Base-by-base conservation (phyloP, 176 grass and related monocot genomes). In the Phragmites australis region DNA sequence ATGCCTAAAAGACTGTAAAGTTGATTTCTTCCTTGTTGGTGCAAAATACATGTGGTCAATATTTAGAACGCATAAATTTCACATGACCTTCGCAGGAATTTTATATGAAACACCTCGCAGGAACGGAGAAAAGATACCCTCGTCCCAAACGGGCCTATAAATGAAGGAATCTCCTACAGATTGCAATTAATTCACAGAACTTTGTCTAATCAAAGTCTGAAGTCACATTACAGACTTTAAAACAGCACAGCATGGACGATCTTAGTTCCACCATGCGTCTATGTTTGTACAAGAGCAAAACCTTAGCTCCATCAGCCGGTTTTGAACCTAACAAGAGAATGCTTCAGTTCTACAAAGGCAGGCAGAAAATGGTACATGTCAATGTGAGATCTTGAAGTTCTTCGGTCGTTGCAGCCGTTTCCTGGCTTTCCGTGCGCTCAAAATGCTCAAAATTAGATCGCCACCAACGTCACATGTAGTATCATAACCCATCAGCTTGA, bases 401-500 rank as follows among this genome's bases (percentile, higher is more conserved):
- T 87, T 83, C 0, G 85, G 63, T 14, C 41, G 53, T 51, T 52
- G 78, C 53, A 82, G 81, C 50, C 32, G 80, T 51, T 91, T 88
- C 64, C 83, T 87, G 76, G 70, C 72, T 85, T 83, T 90, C 43
- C 73, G 77, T 48, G 76, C 75, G 25, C 76, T 78, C 70, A 61
- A 60, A 86, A 97, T 94, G 77, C 87, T 81, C 76, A 69, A 42
- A 84, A 97, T 92, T 65, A 97, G 75, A 62, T 88, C 76, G 68
- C 55, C 73, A 48, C 73, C 64, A 69, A 78, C 21, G 47, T 80
- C 77, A 18, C 86, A 93, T 15, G 81, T 85, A 83, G 4, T 78
- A 77, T 88, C 77, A 25, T 79, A 91, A 14, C 95, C 95, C 95
- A 94, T 90, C 21, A 94, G 86, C 61, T 93, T 94, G 47, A 91